Evolutionary conservation across 371 early-diverging fungal genomes (phyloP).

Genomic region (Globomyces sp.): DNA sequence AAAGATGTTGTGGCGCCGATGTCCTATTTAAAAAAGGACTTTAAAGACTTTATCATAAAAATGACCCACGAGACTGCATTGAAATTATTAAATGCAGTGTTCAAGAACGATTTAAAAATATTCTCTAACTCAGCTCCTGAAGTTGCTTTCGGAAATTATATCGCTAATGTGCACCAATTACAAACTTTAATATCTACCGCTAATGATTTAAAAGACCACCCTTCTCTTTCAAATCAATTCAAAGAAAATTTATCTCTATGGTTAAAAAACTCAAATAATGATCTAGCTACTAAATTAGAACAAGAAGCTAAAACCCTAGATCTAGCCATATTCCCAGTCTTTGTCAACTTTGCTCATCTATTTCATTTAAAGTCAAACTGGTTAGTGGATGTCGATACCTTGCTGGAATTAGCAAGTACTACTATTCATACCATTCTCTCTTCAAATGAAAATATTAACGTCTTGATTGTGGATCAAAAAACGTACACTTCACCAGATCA

Average conservation of each 20-base stretch:
- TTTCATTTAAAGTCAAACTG: conserved; percentile 9
- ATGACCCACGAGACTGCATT: too few species aligned
- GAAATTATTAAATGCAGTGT: not conserved
- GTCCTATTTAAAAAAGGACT: too few species aligned
- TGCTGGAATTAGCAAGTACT: conserved; percentile 9
- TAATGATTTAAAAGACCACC: not conserved
- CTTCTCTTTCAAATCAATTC: not conserved
- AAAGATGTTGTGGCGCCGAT: not conserved
- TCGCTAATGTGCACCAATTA: conserved; percentile 6
- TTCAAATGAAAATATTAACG: conserved; percentile 80
- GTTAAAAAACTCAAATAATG: not conserved
- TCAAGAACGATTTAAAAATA: not conserved
- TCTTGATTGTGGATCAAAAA: conserved; percentile 72
- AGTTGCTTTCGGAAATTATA: conserved; percentile 6
- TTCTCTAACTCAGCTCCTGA: conserved; percentile 1
- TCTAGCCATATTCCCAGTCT: not conserved
- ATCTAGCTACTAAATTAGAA: not conserved
- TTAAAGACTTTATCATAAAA: too few species aligned
- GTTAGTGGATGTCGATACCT: conserved; percentile 10
- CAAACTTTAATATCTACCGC: conserved; percentile 1
- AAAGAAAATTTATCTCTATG: not conserved
- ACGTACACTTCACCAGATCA: not conserved
- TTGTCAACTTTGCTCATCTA: not conserved
- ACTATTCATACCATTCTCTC: conserved; percentile 77
- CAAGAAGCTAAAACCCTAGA: not conserved